Percentiles rank a stretch among this genome's conserved stretches.
Evolutionary conservation across 1,284 basidiomycete genomes (phyloP).

Genomic region (Violaceomyces palustris): DNA sequence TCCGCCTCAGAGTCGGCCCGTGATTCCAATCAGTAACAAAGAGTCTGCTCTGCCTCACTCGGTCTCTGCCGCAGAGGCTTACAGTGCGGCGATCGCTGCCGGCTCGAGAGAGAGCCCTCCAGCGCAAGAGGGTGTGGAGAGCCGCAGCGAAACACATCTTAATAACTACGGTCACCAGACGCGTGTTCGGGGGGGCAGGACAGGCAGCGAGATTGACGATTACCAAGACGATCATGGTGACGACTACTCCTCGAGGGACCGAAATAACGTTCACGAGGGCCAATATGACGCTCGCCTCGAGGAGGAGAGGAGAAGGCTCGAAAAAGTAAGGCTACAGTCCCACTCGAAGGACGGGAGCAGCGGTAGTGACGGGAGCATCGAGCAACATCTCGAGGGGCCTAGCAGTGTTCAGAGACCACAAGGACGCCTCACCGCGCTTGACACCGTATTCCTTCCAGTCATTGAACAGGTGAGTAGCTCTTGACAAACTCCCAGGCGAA

Average conservation of each 20-base stretch:
- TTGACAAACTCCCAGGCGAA: no score
- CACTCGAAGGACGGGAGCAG: slow-evolving; percentile 5
- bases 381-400: not conserved
- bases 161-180: no score
- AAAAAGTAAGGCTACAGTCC: slow-evolving; percentile 16
- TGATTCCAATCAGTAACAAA: slow-evolving; percentile 9
- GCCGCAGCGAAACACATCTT: no score
- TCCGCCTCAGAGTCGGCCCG: slow-evolving; percentile 15
- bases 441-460: slow-evolving; percentile 42
- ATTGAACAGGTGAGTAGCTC: slow-evolving; percentile 22
- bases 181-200: slow-evolving; percentile 1
- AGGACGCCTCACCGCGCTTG: slow-evolving; percentile 31
- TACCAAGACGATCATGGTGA: slow-evolving; percentile 11
- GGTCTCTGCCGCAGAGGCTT: slow-evolving; percentile 25
- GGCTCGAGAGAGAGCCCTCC: no score
- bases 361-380: slow-evolving; percentile 1
- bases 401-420: not conserved
- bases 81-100: slow-evolving; percentile 21
- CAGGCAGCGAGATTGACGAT: slow-evolving; percentile 10
- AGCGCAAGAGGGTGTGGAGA: no score
- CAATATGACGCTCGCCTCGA: slow-evolving; percentile 8
- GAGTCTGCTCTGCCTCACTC: slow-evolving; percentile 3
- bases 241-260: slow-evolving; percentile 1
- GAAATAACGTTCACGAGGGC: not conserved
- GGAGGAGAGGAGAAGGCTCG: slow-evolving; percentile 28